These are phyloP conservation scores for Triticum monococcum DNA, from an alignment of 176 grass and related monocot species.

Conservation along the genomic window DNA sequence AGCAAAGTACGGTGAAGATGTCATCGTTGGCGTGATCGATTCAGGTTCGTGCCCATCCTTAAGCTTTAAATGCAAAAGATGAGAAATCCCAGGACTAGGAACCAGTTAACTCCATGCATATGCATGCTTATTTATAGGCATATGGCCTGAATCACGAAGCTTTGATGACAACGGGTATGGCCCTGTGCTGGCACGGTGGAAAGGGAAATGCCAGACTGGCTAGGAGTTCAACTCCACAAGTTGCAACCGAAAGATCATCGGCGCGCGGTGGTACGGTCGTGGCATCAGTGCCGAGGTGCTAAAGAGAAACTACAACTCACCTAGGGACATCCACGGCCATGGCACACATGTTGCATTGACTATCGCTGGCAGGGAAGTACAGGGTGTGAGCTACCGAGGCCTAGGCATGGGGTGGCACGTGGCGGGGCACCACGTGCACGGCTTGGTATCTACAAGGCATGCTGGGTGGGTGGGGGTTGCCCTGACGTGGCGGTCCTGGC, in stretches of 20 bases:
- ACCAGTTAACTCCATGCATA: too few relatives aligned
- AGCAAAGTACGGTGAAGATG: constrained; percentile 47
- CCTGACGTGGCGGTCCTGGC: background rate
- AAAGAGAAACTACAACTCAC: constrained; percentile 24
- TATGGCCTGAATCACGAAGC: constrained; percentile 19
- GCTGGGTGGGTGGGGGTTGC: background rate
- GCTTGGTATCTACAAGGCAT: constrained; percentile 49
- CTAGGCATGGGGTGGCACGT: constrained; percentile 25
- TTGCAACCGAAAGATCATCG: too few relatives aligned
- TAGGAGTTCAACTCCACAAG: too few relatives aligned
- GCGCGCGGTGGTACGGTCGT: background rate
- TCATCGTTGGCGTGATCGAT: constrained; percentile 40
- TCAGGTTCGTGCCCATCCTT: background rate
- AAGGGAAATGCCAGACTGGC: too few relatives aligned
- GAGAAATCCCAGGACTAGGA: too few relatives aligned
- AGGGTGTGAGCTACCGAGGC: constrained; percentile 26
- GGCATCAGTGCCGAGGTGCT: background rate
- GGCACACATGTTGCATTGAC: constrained; percentile 53
- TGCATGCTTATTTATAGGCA: too few relatives aligned
- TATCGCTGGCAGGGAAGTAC: constrained; percentile 38
- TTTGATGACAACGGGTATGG: too few relatives aligned
- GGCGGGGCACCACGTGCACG: constrained; percentile 55
- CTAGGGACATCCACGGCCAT: constrained; percentile 29
- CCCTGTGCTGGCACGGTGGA: too few relatives aligned
- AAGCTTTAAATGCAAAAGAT: too few relatives aligned